Base-by-base conservation (phyloP, 371 early-diverging fungal genomes). In the Rhizopus stolonifer region DNA sequence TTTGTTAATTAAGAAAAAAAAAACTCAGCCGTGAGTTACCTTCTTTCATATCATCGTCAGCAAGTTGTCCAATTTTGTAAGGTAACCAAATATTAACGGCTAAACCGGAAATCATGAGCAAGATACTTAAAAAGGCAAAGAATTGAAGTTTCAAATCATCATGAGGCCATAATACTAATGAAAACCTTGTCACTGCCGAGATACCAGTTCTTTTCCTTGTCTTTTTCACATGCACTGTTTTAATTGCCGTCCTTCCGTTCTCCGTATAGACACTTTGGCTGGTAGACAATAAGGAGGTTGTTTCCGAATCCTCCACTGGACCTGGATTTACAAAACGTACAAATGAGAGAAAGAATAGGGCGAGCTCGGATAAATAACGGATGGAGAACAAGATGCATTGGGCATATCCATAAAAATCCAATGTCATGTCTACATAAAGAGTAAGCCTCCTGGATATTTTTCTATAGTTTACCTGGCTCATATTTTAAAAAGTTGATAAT, bases 31-130 rank as follows among this genome's bases (percentile, higher is more conserved):
- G n/a, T n/a, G n/a, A n/a, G n/a, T n/a, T 52, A 47, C 44, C 67
- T 25, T 67, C 64, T 40, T 71, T 65, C 38, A 67, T 60, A 0
- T 39, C 72, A 65, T 15, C 36, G 52, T 93, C 89, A 2, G 93
- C 85, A 9, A 96, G 79, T 11, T 63, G 53, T 60, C 91, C 93
- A 59, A 90, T 87, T 64, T 91, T 90, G 56, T 76, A 43, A 2
- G 95, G 94, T 4, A 89, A 86, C 19, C 88, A 72, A 7, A 91
- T 81, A 64, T 94, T 95, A 46, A 96, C 84, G 2, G 83, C 45
- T 36, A 94, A 78, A 0, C 94, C 94, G 10, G 81, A 46, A 1
- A 83, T 52, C 53, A 96, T 77, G 18, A 90, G 58, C 0, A 66
- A 42, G 51, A 92, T 66, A 49, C 91, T 93, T 9, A 81, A 52